Base-by-base conservation (phyloP, 1,284 basidiomycete genomes). In the Melampsora occidentalis region DNA sequence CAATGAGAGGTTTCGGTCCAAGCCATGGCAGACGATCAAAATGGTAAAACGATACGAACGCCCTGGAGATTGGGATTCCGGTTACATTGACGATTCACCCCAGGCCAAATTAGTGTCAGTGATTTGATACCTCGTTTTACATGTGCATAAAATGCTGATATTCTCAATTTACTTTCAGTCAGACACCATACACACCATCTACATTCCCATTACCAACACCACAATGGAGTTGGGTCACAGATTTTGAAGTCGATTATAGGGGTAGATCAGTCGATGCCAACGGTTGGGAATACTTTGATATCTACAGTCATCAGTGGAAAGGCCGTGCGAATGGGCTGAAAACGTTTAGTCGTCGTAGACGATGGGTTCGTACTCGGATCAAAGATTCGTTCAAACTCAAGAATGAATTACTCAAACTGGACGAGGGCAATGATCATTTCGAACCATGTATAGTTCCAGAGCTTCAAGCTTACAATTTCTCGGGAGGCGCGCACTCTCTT, bases 251-350 rank as follows among this genome's bases (percentile, higher is more conserved):
- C 35, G 71, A 73, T 66, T n/a, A 20, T 16, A 22, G 64, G 18
- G 22, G 46, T 10, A 53, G 57, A 46, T 49, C 63, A n/a, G 71
- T 73, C 2, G 71, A 73, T 42, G 10, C 28, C 20, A 61, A 73
- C 33, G 71, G 71, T 9, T 73, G 71, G 71, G 71, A 73, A 61
- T 73, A 73, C 25, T 73, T 65, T 57, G 64, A 73, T 25, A 28
- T 73, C 22, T 67, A 57, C 20, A 57, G 25, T n/a, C 71, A 49
- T 16, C 64, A 67, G 59, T 73, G 71, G 71, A 39, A 46, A 25
- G 20, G 61, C 35, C 48, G 57, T 28, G 16, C 48, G 7, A 28
- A 67, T 42, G 63, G 71, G n/a, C 57, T 62, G 49, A 51, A 48
- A 22, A 73, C 63, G 2, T 73, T 73, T 22, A 73, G 51, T 66